Evolutionary conservation across 805 yeast genomes (phyloP).

Genomic region (Saturnispora silvae): DNA sequence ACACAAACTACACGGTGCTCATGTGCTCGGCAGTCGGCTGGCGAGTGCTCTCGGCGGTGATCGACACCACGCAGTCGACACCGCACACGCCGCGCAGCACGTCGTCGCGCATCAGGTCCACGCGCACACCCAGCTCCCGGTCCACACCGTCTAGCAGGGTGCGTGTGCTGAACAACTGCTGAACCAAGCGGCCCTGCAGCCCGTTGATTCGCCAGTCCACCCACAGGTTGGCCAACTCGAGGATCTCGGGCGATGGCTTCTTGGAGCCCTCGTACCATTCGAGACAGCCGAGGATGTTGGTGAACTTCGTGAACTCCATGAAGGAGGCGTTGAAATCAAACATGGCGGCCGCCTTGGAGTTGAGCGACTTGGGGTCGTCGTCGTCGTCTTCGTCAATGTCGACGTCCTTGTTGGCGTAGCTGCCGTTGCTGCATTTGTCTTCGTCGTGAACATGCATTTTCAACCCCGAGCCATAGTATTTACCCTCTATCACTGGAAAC

Average conservation of each 20-base stretch:
- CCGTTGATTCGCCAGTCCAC: slow-evolving; percentile 26
- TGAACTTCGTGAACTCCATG: slow-evolving; percentile 19
- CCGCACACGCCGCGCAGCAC: slow-evolving; percentile 7
- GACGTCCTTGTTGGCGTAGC: too few species aligned
- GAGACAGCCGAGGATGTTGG: slow-evolving; percentile 9
- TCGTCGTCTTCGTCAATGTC: background rate
- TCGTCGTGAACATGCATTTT: background rate
- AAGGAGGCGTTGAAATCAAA: slow-evolving; percentile 24
- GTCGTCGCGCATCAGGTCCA: slow-evolving; percentile 1
- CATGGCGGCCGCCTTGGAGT: slow-evolving; percentile 21
- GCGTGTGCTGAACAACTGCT: slow-evolving; percentile 7
- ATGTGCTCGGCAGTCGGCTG: background rate
- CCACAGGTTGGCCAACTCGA: slow-evolving; percentile 21
- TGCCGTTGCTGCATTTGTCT: too few species aligned
- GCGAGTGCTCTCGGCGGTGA: slow-evolving; percentile 9
- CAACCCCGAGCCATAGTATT: slow-evolving; percentile 5
- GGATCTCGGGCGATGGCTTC: slow-evolving; percentile 9
- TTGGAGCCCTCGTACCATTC: slow-evolving; percentile 5
- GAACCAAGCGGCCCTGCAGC: slow-evolving; percentile 13
- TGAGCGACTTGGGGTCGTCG: slow-evolving; percentile 10
- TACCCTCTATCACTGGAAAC: slow-evolving; percentile 16
- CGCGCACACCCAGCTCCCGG: slow-evolving; percentile 6
- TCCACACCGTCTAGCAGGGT: slow-evolving; percentile 7
- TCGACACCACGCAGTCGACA: slow-evolving; percentile 6
- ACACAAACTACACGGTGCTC: too few species aligned